A percentile compares a stretch with the other conserved stretches of the same genome.
Conservation (phyloP, 2,329 filamentous ascomycete genomes). For the Diaporthe amygdali region DNA sequence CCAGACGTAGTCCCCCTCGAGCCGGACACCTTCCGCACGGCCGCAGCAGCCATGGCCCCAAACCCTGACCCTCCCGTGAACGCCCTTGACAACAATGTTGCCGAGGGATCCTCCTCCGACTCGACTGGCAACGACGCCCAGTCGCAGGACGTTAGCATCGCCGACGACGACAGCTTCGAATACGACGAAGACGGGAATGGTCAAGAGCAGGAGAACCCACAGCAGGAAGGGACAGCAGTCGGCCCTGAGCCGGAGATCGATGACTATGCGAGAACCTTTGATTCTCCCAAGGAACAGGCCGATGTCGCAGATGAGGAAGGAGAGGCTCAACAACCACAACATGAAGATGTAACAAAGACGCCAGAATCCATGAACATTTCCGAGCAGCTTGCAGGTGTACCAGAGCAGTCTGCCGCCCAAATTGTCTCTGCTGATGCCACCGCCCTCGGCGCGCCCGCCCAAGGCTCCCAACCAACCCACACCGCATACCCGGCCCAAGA, state of each 20-base stretch:
- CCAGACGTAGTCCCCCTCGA: conserved; percentile 42
- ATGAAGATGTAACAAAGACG: conserved; percentile 51
- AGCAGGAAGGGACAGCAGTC: conserved; percentile 32
- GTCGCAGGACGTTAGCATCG: conserved; percentile 39
- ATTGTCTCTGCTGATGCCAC: conserved; percentile 34
- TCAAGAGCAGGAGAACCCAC: conserved; percentile 33
- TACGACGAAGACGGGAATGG: conserved; percentile 46
- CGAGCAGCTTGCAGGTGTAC: conserved; percentile 42
- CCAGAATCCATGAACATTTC: conserved; percentile 49
- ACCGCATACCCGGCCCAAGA: conserved; percentile 18
- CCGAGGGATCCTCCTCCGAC: conserved; percentile 28
- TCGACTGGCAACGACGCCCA: conserved; percentile 34
- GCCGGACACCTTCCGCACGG: conserved; percentile 39
- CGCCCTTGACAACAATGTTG: conserved; percentile 37
- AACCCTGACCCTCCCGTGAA: conserved; percentile 27
- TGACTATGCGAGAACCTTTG: conserved; percentile 58
- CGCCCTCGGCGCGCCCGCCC: conserved; percentile 24
- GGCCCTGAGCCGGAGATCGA: conserved; percentile 39
- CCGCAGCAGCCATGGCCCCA: conserved; percentile 32
- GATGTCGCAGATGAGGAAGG: conserved; percentile 41
- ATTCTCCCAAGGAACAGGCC: conserved; percentile 45
- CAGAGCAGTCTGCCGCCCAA: conserved; percentile 31
- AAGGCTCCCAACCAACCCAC: conserved; percentile 17
- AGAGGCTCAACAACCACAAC: conserved; percentile 35
- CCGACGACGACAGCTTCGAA: conserved; percentile 54